phyloP scores from a whole-genome alignment of 1,284 basidiomycete species.

The Trametes hirsuta region DNA sequence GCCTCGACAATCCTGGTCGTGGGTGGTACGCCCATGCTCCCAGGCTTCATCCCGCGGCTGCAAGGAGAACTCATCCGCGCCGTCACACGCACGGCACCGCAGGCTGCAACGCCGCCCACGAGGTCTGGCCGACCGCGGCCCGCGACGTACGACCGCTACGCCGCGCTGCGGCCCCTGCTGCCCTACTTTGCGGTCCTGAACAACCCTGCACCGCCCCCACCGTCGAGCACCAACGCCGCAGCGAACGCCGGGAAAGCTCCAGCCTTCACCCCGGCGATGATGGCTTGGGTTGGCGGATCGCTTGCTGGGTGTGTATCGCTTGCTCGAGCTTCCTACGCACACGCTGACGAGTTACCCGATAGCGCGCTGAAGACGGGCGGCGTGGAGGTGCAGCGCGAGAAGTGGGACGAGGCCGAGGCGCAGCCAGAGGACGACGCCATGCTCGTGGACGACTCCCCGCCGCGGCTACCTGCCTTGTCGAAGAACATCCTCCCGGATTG shows the following conservation, averaged over 20 bases:
- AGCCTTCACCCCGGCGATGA: conserved; percentile 76
- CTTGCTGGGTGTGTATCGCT: conserved; percentile 75
- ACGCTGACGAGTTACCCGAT: neutral
- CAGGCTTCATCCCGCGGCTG: conserved; percentile 88
- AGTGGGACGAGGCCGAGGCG: conserved; percentile 76
- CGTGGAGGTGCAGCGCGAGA: conserved; percentile 78
- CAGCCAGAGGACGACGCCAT: conserved; percentile 41
- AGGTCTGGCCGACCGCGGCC: conserved; percentile 39
- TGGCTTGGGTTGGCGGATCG: conserved; percentile 94
- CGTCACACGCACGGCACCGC: conserved; percentile 49
- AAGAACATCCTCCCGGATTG: conserved; percentile 74
- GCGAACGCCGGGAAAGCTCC: conserved; percentile 81
- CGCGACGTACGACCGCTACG: conserved; percentile 72
- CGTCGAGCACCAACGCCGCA: conserved; percentile 32
- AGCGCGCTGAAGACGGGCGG: conserved; percentile 85
- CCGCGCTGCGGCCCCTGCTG: conserved; percentile 66
- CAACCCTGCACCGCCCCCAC: conserved; percentile 64
- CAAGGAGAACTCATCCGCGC: conserved; percentile 73
- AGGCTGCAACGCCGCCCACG: conserved; percentile 34
- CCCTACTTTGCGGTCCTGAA: conserved; percentile 82
- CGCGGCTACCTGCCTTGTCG: conserved; percentile 16
- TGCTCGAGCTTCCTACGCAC: neutral
- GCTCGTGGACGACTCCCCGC: conserved; percentile 38
- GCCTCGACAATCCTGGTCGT: conserved; percentile 82
- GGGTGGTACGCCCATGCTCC: conserved; percentile 91